These are phyloP conservation scores for Zasmidium citrigriseum DNA, from an alignment of 2,329 filamentous ascomycete species.

Conservation along the genomic window DNA sequence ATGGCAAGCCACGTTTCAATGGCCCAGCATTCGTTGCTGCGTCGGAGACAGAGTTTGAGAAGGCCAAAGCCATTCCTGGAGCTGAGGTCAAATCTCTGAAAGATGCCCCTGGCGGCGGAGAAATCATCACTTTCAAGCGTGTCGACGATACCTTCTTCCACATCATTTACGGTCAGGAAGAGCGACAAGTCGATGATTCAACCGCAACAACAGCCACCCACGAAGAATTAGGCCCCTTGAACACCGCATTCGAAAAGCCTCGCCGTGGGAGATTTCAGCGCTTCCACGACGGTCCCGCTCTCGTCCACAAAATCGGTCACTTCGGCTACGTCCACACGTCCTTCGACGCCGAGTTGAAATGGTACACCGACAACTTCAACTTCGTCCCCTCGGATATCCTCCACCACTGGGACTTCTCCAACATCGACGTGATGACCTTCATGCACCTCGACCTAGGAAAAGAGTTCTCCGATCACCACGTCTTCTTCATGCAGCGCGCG, in stretches of 20 bases:
- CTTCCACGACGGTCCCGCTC: conserved; percentile 14
- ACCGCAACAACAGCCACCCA: conserved; percentile 4
- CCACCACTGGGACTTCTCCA: conserved; percentile 21
- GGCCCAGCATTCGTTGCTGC: conserved; percentile 16
- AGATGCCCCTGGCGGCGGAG: conserved; percentile 9
- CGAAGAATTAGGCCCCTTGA: conserved; percentile 5
- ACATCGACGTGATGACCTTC: conserved; percentile 41
- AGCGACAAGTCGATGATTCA: not conserved
- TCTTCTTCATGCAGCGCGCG: conserved; percentile 38
- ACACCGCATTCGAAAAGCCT: conserved; percentile 11
- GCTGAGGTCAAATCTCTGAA: conserved; percentile 3
- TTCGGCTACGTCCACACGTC: conserved; percentile 39
- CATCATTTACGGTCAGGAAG: conserved; percentile 8
- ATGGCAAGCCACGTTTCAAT: conserved; percentile 10
- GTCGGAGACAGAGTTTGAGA: conserved; percentile 11
- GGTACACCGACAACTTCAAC: conserved; percentile 46
- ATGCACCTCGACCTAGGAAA: conserved; percentile 47
- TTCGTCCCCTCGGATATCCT: conserved; percentile 42
- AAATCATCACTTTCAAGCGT: conserved; percentile 11
- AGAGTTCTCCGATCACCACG: conserved; percentile 47
- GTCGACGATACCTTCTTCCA: conserved; percentile 13
- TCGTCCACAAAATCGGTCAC: conserved; percentile 38
- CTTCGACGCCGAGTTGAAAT: conserved; percentile 38
- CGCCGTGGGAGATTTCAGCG: conserved; percentile 12
- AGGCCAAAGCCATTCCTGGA: conserved; percentile 7